Evolutionary conservation across 805 yeast genomes (phyloP).

Genomic region (Wickerhamomyces queroliae): DNA sequence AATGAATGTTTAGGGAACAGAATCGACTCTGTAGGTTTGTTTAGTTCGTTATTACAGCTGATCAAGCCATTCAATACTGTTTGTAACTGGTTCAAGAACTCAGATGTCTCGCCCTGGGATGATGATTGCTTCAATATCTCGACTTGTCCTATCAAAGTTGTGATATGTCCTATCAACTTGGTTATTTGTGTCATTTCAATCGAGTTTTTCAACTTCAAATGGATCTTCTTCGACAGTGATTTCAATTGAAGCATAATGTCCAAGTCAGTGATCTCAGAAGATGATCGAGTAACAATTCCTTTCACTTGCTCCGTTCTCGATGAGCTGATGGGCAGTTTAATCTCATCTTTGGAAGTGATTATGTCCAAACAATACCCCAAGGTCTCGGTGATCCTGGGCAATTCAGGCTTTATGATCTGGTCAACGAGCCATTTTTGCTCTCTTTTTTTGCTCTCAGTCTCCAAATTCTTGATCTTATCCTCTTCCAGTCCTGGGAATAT

Average conservation of each 20-base stretch:
- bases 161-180: constrained; percentile 28
- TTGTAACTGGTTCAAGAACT: constrained; percentile 11
- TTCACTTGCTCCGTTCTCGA: constrained; percentile 50
- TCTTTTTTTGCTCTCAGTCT: constrained; percentile 6
- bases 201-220: constrained; percentile 32
- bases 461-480: constrained; percentile 3
- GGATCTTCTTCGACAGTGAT: constrained; percentile 34
- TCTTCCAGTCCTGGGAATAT: constrained; percentile 25
- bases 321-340: constrained; percentile 54
- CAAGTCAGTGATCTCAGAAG: constrained; percentile 45
- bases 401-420: constrained; percentile 39
- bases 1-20: constrained; percentile 54
- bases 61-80: constrained; percentile 20
- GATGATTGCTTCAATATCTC: constrained; percentile 31
- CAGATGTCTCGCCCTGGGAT: constrained; percentile 3
- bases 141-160: constrained; percentile 12
- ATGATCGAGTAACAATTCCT: constrained; percentile 54
- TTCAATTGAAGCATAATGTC: constrained; percentile 33
- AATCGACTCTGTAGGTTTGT: constrained; percentile 46
- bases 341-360: constrained; percentile 32
- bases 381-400: constrained; percentile 41
- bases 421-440: constrained; percentile 43
- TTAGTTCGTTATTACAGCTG: constrained; percentile 31
- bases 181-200: constrained; percentile 36
- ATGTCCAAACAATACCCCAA: constrained; percentile 34